Conservation (phyloP, 2,329 filamentous ascomycete genomes). For the Clonostachys sp. region DNA sequence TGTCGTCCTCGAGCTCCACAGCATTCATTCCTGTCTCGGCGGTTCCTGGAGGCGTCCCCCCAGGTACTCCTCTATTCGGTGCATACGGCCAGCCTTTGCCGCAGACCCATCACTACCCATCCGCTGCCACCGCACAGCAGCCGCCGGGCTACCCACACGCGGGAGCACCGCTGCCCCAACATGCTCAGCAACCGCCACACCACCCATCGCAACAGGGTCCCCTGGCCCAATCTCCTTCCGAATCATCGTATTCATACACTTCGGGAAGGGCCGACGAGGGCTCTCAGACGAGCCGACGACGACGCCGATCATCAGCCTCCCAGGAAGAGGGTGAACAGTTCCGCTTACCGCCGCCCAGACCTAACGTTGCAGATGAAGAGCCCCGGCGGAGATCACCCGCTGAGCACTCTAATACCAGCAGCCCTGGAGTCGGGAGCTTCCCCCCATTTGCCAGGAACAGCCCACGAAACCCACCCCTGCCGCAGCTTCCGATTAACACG, state of each 20-base stretch:
- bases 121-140: slow-evolving; percentile 3
- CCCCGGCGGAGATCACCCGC: slow-evolving; percentile 45
- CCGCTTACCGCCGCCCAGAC: slow-evolving; percentile 37
- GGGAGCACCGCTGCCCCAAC: not conserved
- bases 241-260: slow-evolving; percentile 32
- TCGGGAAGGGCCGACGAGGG: slow-evolving; percentile 25
- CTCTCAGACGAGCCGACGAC: slow-evolving; percentile 20
- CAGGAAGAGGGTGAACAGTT: slow-evolving; percentile 34
- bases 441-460: slow-evolving; percentile 28
- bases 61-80: slow-evolving; percentile 51
- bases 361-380: slow-evolving; percentile 38
- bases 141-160: slow-evolving; percentile 5
- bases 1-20: slow-evolving; percentile 49
- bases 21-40: slow-evolving; percentile 57
- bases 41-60: slow-evolving; percentile 51
- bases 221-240: slow-evolving; percentile 30
- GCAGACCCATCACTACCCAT: slow-evolving; percentile 9
- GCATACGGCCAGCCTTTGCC: slow-evolving; percentile 52
- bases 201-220: slow-evolving; percentile 5
- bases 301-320: slow-evolving; percentile 22
- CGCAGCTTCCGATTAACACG: slow-evolving; percentile 17
- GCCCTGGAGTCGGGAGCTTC: slow-evolving; percentile 35
- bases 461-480: slow-evolving; percentile 30
- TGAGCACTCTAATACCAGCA: slow-evolving; percentile 41
- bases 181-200: slow-evolving; percentile 10